These are phyloP conservation scores for Isabelozyma heimii DNA, from an alignment of 805 yeast genomes.

Conservation along the genomic window DNA sequence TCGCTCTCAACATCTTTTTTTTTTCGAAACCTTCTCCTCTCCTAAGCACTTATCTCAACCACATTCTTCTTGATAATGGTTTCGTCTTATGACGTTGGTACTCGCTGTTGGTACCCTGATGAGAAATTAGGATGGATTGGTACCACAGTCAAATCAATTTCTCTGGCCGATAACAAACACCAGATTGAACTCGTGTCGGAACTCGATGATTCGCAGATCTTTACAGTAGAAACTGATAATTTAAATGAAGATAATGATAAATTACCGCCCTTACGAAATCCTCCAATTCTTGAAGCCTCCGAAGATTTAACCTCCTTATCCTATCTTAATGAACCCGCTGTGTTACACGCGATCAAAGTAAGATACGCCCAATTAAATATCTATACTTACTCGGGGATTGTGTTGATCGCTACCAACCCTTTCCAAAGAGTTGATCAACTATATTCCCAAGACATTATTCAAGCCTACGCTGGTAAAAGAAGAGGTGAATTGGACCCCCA, in stretches of 20 bases:
- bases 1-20: neutral
- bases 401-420: constrained; percentile 93
- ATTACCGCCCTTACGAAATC: constrained; percentile 83
- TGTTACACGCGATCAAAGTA: constrained; percentile 85
- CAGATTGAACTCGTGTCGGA: constrained; percentile 55
- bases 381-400: constrained; percentile 96
- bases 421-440: constrained; percentile 89
- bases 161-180: constrained; percentile 42
- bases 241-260: constrained; percentile 53
- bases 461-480: constrained; percentile 88
- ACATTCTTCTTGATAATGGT: constrained; percentile 4
- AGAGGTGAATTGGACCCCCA: constrained; percentile 97
- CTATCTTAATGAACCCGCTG: constrained; percentile 94
- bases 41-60: neutral
- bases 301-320: constrained; percentile 93
- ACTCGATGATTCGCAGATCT: constrained; percentile 37
- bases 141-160: constrained; percentile 51
- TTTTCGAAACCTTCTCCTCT: neutral
- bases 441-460: constrained; percentile 88
- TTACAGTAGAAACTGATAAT: constrained; percentile 47
- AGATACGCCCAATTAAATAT: constrained; percentile 88
- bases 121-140: constrained; percentile 73
- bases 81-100: constrained; percentile 18
- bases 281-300: constrained; percentile 87
- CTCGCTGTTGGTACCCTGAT: constrained; percentile 83